A percentile compares a stretch with the other conserved stretches of the same genome.
phyloP scores from a whole-genome alignment of 1,284 basidiomycete genomes.

The Ustilago sp. region DNA sequence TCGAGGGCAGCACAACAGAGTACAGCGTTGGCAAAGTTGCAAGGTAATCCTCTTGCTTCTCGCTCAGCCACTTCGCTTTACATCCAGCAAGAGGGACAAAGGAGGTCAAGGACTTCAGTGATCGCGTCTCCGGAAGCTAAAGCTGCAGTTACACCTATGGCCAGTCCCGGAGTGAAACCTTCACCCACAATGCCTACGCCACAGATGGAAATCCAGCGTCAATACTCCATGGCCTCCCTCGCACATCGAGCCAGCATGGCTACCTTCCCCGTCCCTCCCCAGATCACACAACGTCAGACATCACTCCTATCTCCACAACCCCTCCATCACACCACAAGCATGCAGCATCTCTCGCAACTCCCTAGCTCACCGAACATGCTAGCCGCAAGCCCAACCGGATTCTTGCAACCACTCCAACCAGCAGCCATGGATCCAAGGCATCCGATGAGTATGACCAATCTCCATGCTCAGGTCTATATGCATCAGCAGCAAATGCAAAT shows the following conservation, averaged over 20 bases:
- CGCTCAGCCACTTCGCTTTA: conserved; percentile 23
- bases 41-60: conserved; percentile 14
- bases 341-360: conserved; percentile 27
- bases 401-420: not conserved
- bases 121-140: not conserved
- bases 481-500: conserved; percentile 24
- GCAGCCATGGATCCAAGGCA: conserved; percentile 15
- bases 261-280: conserved; percentile 14
- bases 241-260: conserved; percentile 29
- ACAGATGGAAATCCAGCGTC: conserved; percentile 22
- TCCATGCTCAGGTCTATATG: conserved; percentile 41
- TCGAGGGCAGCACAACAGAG: conserved; percentile 20
- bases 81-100: conserved; percentile 25
- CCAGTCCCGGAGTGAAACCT: conserved; percentile 12
- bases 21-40: conserved; percentile 24
- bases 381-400: conserved; percentile 5
- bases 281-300: conserved; percentile 26
- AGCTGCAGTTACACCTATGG: not conserved
- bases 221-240: conserved; percentile 33
- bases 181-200: conserved; percentile 14
- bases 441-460: conserved; percentile 46
- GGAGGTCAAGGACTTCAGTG: conserved; percentile 27
- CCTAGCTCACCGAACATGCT: conserved; percentile 20
- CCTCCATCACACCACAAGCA: conserved; percentile 19
- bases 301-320: conserved; percentile 19